Conservation (phyloP, 345 rosid genomes). For the sweet orange (Citrus sinensis) region DVS_A1.0 CM039163.1:2834501-2835000, state of each 20-base stretch:
- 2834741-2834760: constrained; percentile 58
- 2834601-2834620: constrained; percentile 46
- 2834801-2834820: constrained; percentile 55
- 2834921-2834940: constrained; percentile 55
- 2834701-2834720: constrained; percentile 53
- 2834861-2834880: constrained; percentile 65
- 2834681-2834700: constrained; percentile 52
- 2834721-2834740: constrained; percentile 66
- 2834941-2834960: constrained; percentile 61
- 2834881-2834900: constrained; percentile 64
- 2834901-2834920: constrained; percentile 55
- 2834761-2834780: constrained; percentile 62
- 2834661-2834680: constrained; percentile 66
- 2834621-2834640: constrained; percentile 48
- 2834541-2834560: constrained; percentile 81
- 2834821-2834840: constrained; percentile 62
- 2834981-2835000: constrained; percentile 62
- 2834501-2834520: constrained; percentile 34
- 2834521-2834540: constrained; percentile 58
- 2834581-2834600: constrained; percentile 36
- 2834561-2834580: constrained; percentile 60
- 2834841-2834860: constrained; percentile 78
- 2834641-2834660: constrained; percentile 43
- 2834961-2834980: constrained; percentile 59
- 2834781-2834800: constrained; percentile 51